Evolutionary conservation across 495 filamentous ascomycete genomes (phyloP), one percentile per base, ranked within the genome.

Genomic region (Stereocaulon alpinum): DNA sequence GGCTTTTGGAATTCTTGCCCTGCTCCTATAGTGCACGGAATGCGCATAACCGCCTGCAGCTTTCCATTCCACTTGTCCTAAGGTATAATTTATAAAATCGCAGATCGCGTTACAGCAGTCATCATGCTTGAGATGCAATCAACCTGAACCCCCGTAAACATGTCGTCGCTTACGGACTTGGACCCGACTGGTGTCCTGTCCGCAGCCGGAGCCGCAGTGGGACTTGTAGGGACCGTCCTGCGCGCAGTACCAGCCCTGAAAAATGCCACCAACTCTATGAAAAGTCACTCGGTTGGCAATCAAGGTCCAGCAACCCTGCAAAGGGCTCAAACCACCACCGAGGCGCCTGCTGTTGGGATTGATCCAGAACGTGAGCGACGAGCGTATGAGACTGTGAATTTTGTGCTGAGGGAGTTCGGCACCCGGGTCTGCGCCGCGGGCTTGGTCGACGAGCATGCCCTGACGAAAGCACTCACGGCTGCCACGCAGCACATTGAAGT

Each of bases 351-450:
- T 29, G 22, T 40, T 29, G 34, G 45, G 3, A 30, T 55, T 12
- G 58, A 55, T 29, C 58, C 58, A 37, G 58, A 60, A 55, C 27
- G 58, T 17, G 58, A 60, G 44, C 47, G 58, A 27, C 32, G 58
- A 43, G 58, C 58, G 17, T 60, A 60, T 34, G 58, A 60, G 49
- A 60, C 58, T 32, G 58, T 60, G 34, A 60, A 60, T 43, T 60
- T 40, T 54, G 58, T 60, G 18, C 58, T 60, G 17, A 15, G 58
- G 24, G 58, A 60, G 22, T 55, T 60, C 42, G 58, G 58, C n/a
- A 45, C 40, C 3, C 58, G 58, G 6, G n/a, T 60, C 2, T 60
- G 47, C 40, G 58, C 49, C 22, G 58, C 58, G 22, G 58, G 55
- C 55, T 29, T 60, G 34, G 58, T 60, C 4, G 49, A 60, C 42